These are phyloP conservation scores for Cytidiella melzeri DNA, from an alignment of 768 basidiomycete species.

Conservation along the genomic window DNA sequence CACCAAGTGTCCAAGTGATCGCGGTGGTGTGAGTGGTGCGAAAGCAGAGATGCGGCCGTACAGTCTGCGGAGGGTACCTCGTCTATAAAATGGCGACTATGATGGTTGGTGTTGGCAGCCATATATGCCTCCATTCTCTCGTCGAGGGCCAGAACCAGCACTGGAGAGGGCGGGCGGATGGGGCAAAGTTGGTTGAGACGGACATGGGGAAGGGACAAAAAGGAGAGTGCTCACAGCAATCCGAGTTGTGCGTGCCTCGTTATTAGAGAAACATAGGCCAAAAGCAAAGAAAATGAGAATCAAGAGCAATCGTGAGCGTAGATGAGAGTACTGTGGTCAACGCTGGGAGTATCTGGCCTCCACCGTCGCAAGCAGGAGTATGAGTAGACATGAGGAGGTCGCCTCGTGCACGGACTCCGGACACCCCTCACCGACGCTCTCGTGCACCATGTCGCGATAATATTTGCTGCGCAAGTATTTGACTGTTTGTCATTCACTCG, in stretches of 20 bases:
- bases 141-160: slow-evolving; percentile 5
- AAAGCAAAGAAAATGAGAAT: slow-evolving; percentile 2
- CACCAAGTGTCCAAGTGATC: slow-evolving; percentile 3
- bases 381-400: slow-evolving; percentile 8
- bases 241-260: slow-evolving; percentile 2
- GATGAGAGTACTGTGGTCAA: slow-evolving; percentile 5
- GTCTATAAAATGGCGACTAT: slow-evolving; percentile 1
- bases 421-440: neutral
- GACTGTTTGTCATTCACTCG: neutral
- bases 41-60: slow-evolving; percentile 5
- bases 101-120: neutral
- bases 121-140: slow-evolving; percentile 10
- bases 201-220: slow-evolving; percentile 8
- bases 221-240: slow-evolving; percentile 13
- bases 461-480: neutral
- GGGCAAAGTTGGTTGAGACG: slow-evolving; percentile 5
- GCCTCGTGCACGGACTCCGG: slow-evolving; percentile 6
- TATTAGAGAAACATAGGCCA: slow-evolving; percentile 10
- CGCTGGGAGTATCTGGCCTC: slow-evolving; percentile 8
- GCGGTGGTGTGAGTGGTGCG: slow-evolving; percentile 5
- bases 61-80: slow-evolving; percentile 6
- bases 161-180: neutral
- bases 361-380: slow-evolving; percentile 8
- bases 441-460: neutral
- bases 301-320: slow-evolving; percentile 2